These are phyloP conservation scores for Thelonectria olida DNA, from an alignment of 2,329 filamentous ascomycete genomes.

Conservation along the genomic window DNA sequence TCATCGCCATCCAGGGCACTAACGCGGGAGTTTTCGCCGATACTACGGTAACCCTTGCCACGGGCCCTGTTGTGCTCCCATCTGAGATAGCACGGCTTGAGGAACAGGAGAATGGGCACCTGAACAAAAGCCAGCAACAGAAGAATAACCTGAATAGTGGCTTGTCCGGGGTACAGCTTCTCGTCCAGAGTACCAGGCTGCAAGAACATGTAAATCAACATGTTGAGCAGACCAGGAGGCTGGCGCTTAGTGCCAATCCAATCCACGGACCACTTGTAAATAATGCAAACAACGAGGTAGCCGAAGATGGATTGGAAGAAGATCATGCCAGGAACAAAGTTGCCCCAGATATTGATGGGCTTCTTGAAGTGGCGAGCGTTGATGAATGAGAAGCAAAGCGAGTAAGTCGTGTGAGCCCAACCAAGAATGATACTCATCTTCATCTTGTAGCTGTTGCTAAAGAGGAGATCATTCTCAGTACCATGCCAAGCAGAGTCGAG, in stretches of 20 bases:
- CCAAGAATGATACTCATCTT: conserved; percentile 98
- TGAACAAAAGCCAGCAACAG: conserved; percentile 85
- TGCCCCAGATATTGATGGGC: conserved; percentile 95
- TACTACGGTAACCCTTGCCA: conserved; percentile 88
- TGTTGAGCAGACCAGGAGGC: conserved; percentile 92
- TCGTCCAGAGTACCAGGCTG: conserved; percentile 80
- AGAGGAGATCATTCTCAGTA: conserved; percentile 92
- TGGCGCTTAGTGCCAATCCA: conserved; percentile 72
- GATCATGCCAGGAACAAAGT: conserved; percentile 98
- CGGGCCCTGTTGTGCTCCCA: conserved; percentile 92
- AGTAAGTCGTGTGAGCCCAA: conserved; percentile 99
- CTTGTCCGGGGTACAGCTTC: conserved; percentile 81
- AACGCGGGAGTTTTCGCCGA: conserved; percentile 88
- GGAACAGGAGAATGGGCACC: conserved; percentile 89
- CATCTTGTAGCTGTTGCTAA: conserved; percentile 99
- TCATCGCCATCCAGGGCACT: conserved; percentile 92
- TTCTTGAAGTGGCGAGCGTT: conserved; percentile 96
- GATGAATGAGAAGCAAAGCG: conserved; percentile 89
- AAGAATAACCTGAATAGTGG: conserved; percentile 77
- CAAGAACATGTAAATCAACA: conserved; percentile 99
- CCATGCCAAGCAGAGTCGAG: conserved; percentile 97
- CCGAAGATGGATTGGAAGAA: conserved; percentile 99
- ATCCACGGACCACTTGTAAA: conserved; percentile 97
- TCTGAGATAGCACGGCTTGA: conserved; percentile 95
- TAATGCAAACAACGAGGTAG: conserved; percentile 90